Base-by-base conservation (phyloP, 1,284 basidiomycete species). In the Somion occarium region DNA sequence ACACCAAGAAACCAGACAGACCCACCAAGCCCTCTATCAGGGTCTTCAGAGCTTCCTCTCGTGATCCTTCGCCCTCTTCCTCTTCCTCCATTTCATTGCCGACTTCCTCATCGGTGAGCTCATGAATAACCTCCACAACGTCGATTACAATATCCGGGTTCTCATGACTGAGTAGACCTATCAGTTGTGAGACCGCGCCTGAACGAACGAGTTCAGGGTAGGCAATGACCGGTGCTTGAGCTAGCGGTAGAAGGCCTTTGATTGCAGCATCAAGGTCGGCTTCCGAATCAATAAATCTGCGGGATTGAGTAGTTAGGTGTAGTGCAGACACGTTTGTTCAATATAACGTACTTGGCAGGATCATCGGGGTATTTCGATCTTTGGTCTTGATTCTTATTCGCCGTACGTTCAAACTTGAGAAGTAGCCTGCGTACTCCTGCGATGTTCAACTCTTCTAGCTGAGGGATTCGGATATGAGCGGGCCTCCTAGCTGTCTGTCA, bases 201-300 rank as follows among this genome's bases (percentile, higher is more conserved):
- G 88, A 83, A 44, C 82, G 82, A 53, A 95, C 79, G 38, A 98
- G 76, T 65, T 98, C 94, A 3, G 93, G 88, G 66, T 98, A 99
- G 56, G 93, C 88, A 5, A 91, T 67, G 2, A 76, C 72, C 0
- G 94, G 91, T 13, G 82, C 82, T 63, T 98, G 93, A 0, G 97
- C 91, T n/a, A 99, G 76, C 1, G 95, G 85, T 4, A 94, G 73
- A 47, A 98, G 74, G 2, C 89, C 79, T 64, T 96, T 94, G 54
- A 99, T 80, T 13, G 92, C 82, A 48, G 77, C 74, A 61, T 99
- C 93, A 5, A 99, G 79, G 63, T 98, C 93, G 23, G 92, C 91
- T 73, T 99, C 97, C 0, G 97, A 99, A 62, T 98, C 94, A 62
- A 99, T 97, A 73, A 99, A 99, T 67, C 95, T 96, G 27, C 3